phyloP scores from a whole-genome alignment of 257 asterid species.

The Solanum habrochaites region DNA sequence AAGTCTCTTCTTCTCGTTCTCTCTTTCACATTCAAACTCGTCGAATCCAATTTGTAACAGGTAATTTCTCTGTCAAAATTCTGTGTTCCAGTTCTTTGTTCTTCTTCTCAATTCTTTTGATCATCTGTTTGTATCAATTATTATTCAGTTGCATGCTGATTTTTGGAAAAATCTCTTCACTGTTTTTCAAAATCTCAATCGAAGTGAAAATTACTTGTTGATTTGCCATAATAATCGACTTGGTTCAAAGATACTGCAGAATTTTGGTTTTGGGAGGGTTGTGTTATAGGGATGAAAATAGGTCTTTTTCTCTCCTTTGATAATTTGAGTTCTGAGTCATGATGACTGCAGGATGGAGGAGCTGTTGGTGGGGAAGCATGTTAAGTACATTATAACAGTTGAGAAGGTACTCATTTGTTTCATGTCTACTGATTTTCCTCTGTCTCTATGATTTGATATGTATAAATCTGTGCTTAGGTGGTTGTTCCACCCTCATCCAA shows the following conservation, averaged over 20 bases:
- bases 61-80: not conserved
- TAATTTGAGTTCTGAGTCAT: not conserved
- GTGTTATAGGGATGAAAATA: not conserved
- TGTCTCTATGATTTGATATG: not conserved
- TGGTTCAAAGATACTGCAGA: not conserved
- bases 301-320: not conserved
- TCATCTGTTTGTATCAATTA: not conserved
- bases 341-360: constrained; percentile 10
- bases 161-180: not conserved
- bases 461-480: not conserved
- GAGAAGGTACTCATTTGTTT: constrained; percentile 10
- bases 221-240: not conserved
- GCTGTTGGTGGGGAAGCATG: constrained; percentile 10
- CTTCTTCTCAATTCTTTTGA: not conserved
- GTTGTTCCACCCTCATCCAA: not conserved
- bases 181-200: not conserved
- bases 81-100: not conserved
- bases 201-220: not conserved
- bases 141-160: not conserved
- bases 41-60: not conserved
- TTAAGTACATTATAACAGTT: constrained; percentile 8
- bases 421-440: not conserved
- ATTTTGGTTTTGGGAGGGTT: not conserved
- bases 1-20: not conserved
- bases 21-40: not conserved